These are phyloP conservation scores for Ceratocystis albifundus DNA, from an alignment of 2,329 filamentous ascomycete genomes.

Conservation along the genomic window DNA sequence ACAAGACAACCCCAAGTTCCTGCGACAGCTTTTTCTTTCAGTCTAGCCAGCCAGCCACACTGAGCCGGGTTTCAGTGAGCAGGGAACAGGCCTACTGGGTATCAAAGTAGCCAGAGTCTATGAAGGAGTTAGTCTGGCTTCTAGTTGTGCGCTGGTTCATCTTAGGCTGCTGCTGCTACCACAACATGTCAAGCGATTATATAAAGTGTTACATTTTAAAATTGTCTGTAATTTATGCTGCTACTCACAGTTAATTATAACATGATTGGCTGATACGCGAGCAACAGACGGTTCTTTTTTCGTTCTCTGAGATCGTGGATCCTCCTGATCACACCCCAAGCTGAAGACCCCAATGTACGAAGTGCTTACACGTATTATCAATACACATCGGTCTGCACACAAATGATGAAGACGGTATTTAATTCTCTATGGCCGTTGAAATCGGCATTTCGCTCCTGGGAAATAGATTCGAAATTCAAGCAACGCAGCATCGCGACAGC, in stretches of 20 bases:
- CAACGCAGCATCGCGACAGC: not conserved
- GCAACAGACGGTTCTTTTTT: not conserved
- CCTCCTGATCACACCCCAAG: not conserved
- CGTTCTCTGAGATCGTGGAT: not conserved
- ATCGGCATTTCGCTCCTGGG: no score
- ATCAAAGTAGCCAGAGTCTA: no score
- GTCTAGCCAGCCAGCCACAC: no score
- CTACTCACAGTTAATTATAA: not conserved
- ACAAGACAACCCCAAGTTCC: no score
- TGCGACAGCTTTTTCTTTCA: no score
- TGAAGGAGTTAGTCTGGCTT: not conserved
- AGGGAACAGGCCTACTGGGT: no score
- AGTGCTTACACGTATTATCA: no score
- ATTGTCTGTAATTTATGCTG: constrained; percentile 3
- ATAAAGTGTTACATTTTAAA: not conserved
- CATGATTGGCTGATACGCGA: constrained; percentile 1
- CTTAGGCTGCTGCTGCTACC: not conserved
- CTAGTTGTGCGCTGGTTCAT: not conserved
- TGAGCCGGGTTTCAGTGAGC: no score
- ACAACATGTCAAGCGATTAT: not conserved
- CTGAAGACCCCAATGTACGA: not conserved
- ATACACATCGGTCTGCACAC: no score
- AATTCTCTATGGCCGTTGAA: no score
- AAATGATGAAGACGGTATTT: no score
- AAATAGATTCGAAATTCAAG: no score